These are phyloP conservation scores for Fraxinus greggii DNA, from an alignment of 305 asterid genomes.

Conservation along the genomic window DNA sequence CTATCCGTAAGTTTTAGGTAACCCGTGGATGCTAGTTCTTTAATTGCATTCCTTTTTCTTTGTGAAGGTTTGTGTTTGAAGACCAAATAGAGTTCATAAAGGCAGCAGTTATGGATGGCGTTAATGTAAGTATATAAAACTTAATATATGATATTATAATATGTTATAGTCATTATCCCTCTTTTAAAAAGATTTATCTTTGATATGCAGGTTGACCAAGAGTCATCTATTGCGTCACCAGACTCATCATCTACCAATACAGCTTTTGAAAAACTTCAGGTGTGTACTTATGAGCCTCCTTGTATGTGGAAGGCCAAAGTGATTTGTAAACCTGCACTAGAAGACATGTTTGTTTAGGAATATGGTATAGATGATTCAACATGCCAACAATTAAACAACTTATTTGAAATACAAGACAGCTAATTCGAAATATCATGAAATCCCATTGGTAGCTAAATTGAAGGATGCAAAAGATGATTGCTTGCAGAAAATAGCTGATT, in stretches of 20 bases:
- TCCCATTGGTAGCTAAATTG: background rate
- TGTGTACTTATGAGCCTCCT: slow-evolving; percentile 17
- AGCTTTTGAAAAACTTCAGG: slow-evolving; percentile 56
- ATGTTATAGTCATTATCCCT: slow-evolving; percentile 2
- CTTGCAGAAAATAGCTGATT: slow-evolving; percentile 3
- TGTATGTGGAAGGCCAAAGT: slow-evolving; percentile 7
- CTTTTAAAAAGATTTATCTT: slow-evolving; percentile 9
- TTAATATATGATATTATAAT: background rate
- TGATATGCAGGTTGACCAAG: slow-evolving; percentile 46
- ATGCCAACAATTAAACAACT: background rate
- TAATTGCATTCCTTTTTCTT: slow-evolving; percentile 3
- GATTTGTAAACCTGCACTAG: background rate
- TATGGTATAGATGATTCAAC: background rate
- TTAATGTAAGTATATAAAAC: slow-evolving; percentile 38
- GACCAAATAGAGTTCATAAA: slow-evolving; percentile 92
- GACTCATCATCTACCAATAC: slow-evolving; percentile 51
- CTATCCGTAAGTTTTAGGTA: slow-evolving; percentile 18
- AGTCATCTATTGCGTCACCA: slow-evolving; percentile 29
- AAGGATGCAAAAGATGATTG: slow-evolving; percentile 12
- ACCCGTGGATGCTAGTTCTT: slow-evolving; percentile 5
- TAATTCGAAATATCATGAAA: too few species aligned
- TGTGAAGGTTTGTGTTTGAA: slow-evolving; percentile 66
- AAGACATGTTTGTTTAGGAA: background rate
- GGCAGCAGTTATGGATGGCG: slow-evolving; percentile 80
- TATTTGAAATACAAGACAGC: background rate